Conservation (phyloP, 208 protist species). For the Angomonas ambiguus region DNA sequence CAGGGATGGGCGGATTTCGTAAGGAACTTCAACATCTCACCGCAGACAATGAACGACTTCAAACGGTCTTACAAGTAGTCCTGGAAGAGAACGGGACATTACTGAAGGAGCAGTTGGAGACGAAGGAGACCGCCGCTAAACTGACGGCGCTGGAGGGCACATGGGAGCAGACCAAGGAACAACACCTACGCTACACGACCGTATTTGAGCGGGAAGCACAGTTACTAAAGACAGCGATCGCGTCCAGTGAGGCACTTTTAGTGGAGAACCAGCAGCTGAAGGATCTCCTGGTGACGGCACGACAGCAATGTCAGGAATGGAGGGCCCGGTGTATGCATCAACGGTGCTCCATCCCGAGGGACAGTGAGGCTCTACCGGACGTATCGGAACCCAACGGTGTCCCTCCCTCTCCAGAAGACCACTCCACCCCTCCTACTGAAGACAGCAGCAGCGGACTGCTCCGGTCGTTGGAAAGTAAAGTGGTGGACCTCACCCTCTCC, state of each 20-base stretch:
- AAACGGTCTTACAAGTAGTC: conserved; percentile 1
- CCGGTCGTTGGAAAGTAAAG: conserved; percentile 32
- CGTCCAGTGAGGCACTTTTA: conserved; percentile 9
- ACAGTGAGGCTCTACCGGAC: too few species aligned
- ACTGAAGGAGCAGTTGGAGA: conserved; percentile 12
- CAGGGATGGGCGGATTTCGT: conserved; percentile 22
- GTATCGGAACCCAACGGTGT: too few species aligned
- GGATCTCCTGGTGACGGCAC: conserved; percentile 20
- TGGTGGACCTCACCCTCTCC: conserved; percentile 50
- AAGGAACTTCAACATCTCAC: conserved; percentile 18
- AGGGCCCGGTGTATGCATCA: conserved; percentile 10
- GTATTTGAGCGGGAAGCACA: background rate
- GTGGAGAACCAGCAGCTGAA: conserved; percentile 21
- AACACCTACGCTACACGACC: conserved; percentile 7
- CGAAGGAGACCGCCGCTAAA: conserved; percentile 15
- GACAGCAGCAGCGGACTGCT: background rate
- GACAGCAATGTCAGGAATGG: conserved; percentile 22
- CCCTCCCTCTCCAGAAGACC: too few species aligned
- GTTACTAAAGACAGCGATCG: conserved; percentile 11
- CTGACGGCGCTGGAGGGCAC: conserved; percentile 20
- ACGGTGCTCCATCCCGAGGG: too few species aligned
- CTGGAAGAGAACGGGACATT: conserved; percentile 9
- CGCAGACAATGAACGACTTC: conserved; percentile 14
- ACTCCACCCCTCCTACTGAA: too few species aligned
- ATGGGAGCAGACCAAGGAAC: conserved; percentile 1